Conservation (phyloP, 2,329 filamentous ascomycete genomes). For the Neonectria magnoliae region DNA sequence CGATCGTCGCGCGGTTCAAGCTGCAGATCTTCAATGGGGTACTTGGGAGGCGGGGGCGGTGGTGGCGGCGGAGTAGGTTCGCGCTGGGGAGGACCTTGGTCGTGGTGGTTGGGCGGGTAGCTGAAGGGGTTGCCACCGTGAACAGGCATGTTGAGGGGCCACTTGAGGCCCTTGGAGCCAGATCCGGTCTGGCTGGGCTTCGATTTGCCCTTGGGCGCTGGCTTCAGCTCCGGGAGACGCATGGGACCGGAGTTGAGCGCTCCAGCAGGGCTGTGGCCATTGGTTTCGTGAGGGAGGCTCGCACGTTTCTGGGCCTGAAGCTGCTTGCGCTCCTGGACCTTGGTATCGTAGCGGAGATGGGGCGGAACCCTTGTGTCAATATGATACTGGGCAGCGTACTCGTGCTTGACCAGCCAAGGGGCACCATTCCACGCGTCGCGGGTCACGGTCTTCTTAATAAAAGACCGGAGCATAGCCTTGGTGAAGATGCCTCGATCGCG, state of each 20-base stretch:
- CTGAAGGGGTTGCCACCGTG: constrained; percentile 58
- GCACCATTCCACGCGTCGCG: constrained; percentile 95
- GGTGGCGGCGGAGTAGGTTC: constrained; percentile 65
- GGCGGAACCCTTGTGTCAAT: constrained; percentile 88
- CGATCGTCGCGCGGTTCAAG: constrained; percentile 73
- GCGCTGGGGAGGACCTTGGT: constrained; percentile 39
- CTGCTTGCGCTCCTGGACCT: constrained; percentile 80
- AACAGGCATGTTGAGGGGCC: constrained; percentile 44
- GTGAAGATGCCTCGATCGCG: constrained; percentile 93
- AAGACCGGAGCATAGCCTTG: constrained; percentile 91
- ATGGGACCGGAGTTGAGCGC: constrained; percentile 56
- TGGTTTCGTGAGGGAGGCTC: constrained; percentile 55
- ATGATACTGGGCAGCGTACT: constrained; percentile 83
- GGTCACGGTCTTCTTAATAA: constrained; percentile 94
- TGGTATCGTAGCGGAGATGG: constrained; percentile 83
- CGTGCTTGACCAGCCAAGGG: constrained; percentile 92
- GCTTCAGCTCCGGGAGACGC: constrained; percentile 78
- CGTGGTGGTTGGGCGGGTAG: constrained; percentile 56
- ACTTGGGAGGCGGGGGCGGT: constrained; percentile 83
- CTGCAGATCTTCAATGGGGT: constrained; percentile 94
- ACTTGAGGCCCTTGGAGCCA: constrained; percentile 57
- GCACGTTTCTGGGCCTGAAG: constrained; percentile 73
- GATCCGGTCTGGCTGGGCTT: constrained; percentile 55
- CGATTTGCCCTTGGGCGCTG: constrained; percentile 74
- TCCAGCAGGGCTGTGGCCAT: constrained; percentile 49